These are phyloP conservation scores for Coemansia sp. DNA, from an alignment of 192 early-diverging fungal species.

Conservation along the genomic window DNA sequence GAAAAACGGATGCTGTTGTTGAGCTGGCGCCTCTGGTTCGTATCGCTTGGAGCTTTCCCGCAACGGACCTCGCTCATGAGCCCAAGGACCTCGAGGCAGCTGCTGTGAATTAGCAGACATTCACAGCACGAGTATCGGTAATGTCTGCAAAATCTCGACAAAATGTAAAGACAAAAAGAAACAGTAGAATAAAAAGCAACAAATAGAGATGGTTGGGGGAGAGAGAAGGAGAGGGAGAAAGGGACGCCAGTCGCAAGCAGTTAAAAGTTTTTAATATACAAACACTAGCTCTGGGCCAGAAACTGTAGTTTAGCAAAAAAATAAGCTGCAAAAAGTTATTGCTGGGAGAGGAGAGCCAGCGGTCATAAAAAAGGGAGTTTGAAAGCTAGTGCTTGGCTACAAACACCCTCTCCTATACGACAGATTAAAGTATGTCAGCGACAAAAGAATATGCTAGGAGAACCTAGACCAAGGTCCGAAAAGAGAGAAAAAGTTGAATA, in stretches of 20 bases:
- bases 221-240: not conserved
- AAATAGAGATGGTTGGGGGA: not conserved
- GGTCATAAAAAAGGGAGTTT: not conserved
- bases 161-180: not conserved
- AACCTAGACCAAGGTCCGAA: not conserved
- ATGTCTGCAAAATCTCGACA: not conserved
- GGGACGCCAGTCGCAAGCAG: too few species aligned
- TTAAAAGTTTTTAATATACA: not conserved
- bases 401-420: not conserved
- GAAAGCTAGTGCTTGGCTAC: not conserved
- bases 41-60: slow-evolving; percentile 8
- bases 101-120: slow-evolving; percentile 48
- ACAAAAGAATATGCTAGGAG: not conserved
- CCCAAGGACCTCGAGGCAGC: slow-evolving; percentile 27
- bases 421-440: not conserved
- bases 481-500: not conserved
- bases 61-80: slow-evolving; percentile 34
- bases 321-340: not conserved
- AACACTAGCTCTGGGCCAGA: not conserved
- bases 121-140: slow-evolving; percentile 9
- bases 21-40: not conserved
- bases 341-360: not conserved
- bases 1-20: slow-evolving; percentile 8
- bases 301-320: not conserved
- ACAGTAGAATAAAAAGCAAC: not conserved